Base-by-base conservation (phyloP, 768 basidiomycete genomes). In the Kwoniella dendrophila region DNA sequence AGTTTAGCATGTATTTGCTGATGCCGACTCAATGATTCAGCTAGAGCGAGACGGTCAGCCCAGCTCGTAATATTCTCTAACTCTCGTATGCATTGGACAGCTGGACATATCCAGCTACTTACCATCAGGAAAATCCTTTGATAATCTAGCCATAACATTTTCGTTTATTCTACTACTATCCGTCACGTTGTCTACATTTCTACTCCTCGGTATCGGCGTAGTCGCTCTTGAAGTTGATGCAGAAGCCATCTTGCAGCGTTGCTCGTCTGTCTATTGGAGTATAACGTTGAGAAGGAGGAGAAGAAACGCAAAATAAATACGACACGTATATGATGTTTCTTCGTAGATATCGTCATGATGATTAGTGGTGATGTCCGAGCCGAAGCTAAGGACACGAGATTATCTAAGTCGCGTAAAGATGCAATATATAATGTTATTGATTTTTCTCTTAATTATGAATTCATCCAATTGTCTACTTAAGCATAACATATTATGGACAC, bases 21-120 rank as follows among this genome's bases (percentile, higher is more conserved):
- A 22, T 94, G 82, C 58, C 88, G 84, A 10, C 82, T 83, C 36
- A 96, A 81, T 0, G 92, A 88, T 14, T 83, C 83, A 80, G 94
- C 94, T 97, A 71, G 14, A 14, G 44, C 54, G 4, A 58, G 36
- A 30, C 18, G 34, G 69, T 51, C 64, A 51, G 18, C 22, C 61
- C 20, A 51, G 30, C 29, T n/a, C n/a, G n/a, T n/a, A n/a, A n/a
- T n/a, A n/a, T n/a, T n/a, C n/a, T n/a, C n/a, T n/a, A n/a, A n/a
- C n/a, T n/a, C n/a, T n/a, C n/a, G n/a, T n/a, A 18, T 18, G 8
- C 36, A 38, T 38, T 38, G 43, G 43, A 24, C 20, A 44, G n/a
- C n/a, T n/a, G n/a, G n/a, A n/a, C n/a, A n/a, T n/a, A n/a, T n/a
- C n/a, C 8, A 47, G 27, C 22, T 18, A 63, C 66, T 36, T n/a